Base-by-base conservation (phyloP, 192 early-diverging fungal genomes). In the Coemansia sp. region DNA sequence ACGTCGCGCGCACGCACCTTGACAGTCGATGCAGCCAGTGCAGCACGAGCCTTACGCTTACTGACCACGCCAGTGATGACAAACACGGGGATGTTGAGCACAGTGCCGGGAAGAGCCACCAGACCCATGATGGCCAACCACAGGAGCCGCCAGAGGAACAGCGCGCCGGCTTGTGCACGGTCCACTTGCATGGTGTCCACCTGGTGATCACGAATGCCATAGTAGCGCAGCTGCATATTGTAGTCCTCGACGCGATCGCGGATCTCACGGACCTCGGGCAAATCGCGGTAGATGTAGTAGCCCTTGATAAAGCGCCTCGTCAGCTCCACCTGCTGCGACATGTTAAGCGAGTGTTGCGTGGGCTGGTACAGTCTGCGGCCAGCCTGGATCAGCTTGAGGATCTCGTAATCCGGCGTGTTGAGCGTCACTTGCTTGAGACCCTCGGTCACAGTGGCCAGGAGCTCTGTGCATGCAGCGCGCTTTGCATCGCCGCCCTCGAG, bases 1-100 rank as follows among this genome's bases (percentile, higher is more conserved):
- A 99, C 97, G 58, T 99, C 97, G 27, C 87, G 81, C 20, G 92
- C 97, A 41, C 86, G 85, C 56, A 99, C 86, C 61, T 99, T 99
- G 36, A 99, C 93, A 17, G 83, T 88, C 8, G 93, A 95, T n/a
- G 80, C 87, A 5, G 83, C 85, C 38, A 92, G 76, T 0, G 95
- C 95, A 49, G 87, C 87, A 62, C 60, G 57, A 13, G 78, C 78
- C 60, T 79, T 79, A 43, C 61, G 56, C 51, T 68, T 73, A 40
- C 74, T 67, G 39, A 66, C 67, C 11, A 70, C 55, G 30, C 57
- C 53, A 13, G 77, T 67, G 5, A 67, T 46, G 17, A 77, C 50
- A 54, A 77, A 72, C 29, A 79, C 63, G 3, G 80, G 78, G 18
- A 43, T 49, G 45, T 81, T 72, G 26, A 81, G 50, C 26, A 78